Base-by-base conservation (phyloP, 495 filamentous ascomycete species). In the Mycothermus thermophilus region DNA sequence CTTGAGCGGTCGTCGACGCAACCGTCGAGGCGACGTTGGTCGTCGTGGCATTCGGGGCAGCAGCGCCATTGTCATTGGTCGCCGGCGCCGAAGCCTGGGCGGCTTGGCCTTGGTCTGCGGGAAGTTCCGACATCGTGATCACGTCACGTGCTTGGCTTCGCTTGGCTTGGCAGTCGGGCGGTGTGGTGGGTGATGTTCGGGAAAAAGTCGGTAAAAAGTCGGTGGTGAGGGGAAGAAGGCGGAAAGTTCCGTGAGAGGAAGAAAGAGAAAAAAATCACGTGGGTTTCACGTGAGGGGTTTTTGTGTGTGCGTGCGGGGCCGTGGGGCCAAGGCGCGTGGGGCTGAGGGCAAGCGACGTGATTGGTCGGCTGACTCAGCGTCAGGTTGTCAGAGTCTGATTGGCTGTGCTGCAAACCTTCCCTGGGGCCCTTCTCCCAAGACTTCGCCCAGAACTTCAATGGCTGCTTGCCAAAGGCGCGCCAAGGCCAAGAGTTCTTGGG, bases 351-450 rank as follows among this genome's bases (percentile, higher is more conserved):
- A 10, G 30, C 27, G 19, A n/a, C n/a, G n/a, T n/a, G n/a, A n/a
- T n/a, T n/a, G n/a, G n/a, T n/a, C n/a, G n/a, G n/a, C n/a, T n/a
- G n/a, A n/a, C n/a, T n/a, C n/a, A n/a, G n/a, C n/a, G n/a, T n/a
- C n/a, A n/a, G n/a, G n/a, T n/a, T n/a, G n/a, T n/a, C n/a, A n/a
- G n/a, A n/a, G n/a, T n/a, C n/a, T n/a, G n/a, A n/a, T n/a, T n/a
- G n/a, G n/a, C n/a, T n/a, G n/a, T n/a, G n/a, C n/a, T n/a, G n/a
- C n/a, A 38, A 32, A 22, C 34, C 41, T 41, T 34, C 37, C 38
- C 42, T 45, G 41, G 29, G 40, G 14, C 42, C 42, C 42, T 45
- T 27, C 41, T 41, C 12, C 42, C 35, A 41, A 41, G 38, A 40
- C 15, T 25, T 25, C 24, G 42, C 42, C 42, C 27, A 45, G 42